These are phyloP conservation scores for Amaranthus tricolor DNA, from an alignment of 179 eudicot genomes.

Conservation along the genomic window DNA sequence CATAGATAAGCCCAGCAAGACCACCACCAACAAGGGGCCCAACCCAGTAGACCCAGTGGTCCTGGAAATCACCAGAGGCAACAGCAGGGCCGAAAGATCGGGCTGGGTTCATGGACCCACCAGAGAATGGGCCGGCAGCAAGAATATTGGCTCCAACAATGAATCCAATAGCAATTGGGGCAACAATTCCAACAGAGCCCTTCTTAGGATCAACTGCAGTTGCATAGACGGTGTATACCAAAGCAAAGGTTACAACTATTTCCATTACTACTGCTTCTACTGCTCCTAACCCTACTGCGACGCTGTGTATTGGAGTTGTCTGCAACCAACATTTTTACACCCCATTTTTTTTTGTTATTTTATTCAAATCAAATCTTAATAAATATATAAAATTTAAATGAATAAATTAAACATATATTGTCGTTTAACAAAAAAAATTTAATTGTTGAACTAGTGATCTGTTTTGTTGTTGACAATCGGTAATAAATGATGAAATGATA, in stretches of 20 bases:
- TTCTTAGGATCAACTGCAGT: conserved; percentile 84
- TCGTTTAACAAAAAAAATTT: too few relatives aligned
- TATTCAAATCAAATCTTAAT: too few relatives aligned
- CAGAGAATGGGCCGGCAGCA: conserved; percentile 78
- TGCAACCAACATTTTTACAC: conserved; percentile 9
- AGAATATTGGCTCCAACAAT: conserved; percentile 78
- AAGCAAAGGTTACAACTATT: conserved; percentile 60
- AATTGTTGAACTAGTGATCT: too few relatives aligned
- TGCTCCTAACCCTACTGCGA: conserved; percentile 52
- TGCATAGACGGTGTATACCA: conserved; percentile 79
- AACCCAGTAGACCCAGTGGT: conserved; percentile 74
- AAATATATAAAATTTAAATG: too few relatives aligned
- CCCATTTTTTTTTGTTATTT: too few relatives aligned
- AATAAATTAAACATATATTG: too few relatives aligned
- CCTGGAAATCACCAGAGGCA: conserved; percentile 53
- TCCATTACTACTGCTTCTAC: conserved; percentile 64
- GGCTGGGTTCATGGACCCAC: conserved; percentile 87
- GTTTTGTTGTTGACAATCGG: too few relatives aligned
- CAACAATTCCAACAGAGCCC: conserved; percentile 63
- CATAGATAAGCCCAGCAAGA: conserved; percentile 50
- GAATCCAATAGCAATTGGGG: conserved; percentile 76
- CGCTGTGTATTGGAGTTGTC: conserved; percentile 55
- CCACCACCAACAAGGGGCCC: conserved; percentile 82
- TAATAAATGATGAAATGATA: too few relatives aligned
- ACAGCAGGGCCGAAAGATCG: conserved; percentile 75